Evolutionary conservation across 2,329 filamentous ascomycete species (phyloP).

Genomic region (Fusarium anguioides): DNA sequence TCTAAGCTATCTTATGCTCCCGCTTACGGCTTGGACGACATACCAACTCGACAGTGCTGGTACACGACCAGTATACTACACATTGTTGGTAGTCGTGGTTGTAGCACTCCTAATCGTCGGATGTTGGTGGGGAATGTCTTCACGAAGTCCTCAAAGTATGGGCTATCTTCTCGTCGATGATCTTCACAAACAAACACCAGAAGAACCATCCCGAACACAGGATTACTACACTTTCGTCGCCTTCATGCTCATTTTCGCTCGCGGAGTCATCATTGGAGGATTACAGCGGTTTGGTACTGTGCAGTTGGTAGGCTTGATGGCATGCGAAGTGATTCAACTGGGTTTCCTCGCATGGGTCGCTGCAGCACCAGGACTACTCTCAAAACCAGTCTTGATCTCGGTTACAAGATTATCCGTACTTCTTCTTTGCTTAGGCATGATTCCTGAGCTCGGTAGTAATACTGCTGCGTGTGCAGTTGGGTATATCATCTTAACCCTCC

Average conservation of each 20-base stretch:
- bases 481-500: conserved; percentile 73
- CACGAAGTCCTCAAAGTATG: conserved; percentile 38
- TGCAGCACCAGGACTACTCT: conserved; percentile 60
- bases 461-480: conserved; percentile 74
- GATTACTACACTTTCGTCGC: conserved; percentile 54
- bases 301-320: conserved; percentile 26
- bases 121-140: conserved; percentile 47
- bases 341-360: conserved; percentile 62
- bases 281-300: conserved; percentile 23
- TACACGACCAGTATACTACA: conserved; percentile 41
- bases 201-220: conserved; percentile 54
- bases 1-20: conserved; percentile 81
- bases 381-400: background rate
- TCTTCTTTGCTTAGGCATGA: conserved; percentile 56
- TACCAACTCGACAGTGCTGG: conserved; percentile 68
- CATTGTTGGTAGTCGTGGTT: conserved; percentile 48
- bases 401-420: conserved; percentile 20
- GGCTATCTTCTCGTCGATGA: conserved; percentile 54
- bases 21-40: conserved; percentile 76
- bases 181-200: conserved; percentile 74
- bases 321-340: conserved; percentile 30
- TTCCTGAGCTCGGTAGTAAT: conserved; percentile 71
- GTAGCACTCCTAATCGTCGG: conserved; percentile 37
- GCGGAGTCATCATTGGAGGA: conserved; percentile 30
- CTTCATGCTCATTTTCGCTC: conserved; percentile 27